Base-by-base conservation (phyloP, 352 stramenopile genomes). In the Phytophthora pisi region DNA sequence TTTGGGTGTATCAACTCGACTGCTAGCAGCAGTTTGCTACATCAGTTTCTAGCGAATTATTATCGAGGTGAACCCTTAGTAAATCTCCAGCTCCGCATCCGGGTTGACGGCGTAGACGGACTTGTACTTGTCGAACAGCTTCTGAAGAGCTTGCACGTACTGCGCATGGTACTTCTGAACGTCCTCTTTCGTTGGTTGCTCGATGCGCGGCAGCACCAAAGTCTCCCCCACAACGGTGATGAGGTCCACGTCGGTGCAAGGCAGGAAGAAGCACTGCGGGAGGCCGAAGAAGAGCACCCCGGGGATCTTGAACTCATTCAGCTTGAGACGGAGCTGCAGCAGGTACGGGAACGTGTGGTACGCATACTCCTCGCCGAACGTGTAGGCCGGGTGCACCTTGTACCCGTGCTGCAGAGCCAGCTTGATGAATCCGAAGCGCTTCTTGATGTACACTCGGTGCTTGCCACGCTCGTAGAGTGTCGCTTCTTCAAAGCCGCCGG, bases 401-500 rank as follows among this genome's bases (percentile, higher is more conserved):
- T 96, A 97, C 23, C 94, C 93, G 67, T 92, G 74, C 67, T 98
- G 82, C 10, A 98, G 75, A 38, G 82, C 92, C 24, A 98, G 77
- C 59, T 97, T 96, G 71, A 98, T 86, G 75, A 98, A 98, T 6
- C 95, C 95, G 36, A 90, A 92, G 30, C 93, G 81, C 26, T 88
- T 85, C 61, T 96, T 91, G 53, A 98, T 75, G 66, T 86, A 98
- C n/a, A 97, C 83, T 51, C 92, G 88, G 72, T 98, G 93, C 42
- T 83, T 76, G 7, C 79, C 77, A 7, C 78, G 75, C 45, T 78
- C 68, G 49, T 87, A 96, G 10, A 98, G 61, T 20, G 94, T 97
- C 9, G 92, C 93, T 70, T 98, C 95, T 66, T 98, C 91, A 61
- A 98, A 98, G 28, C 95, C 95, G 7, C 95, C 95, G 3, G 95